Base-by-base conservation (phyloP, 495 filamentous ascomycete species). In the Penicillium goetzii region DNA sequence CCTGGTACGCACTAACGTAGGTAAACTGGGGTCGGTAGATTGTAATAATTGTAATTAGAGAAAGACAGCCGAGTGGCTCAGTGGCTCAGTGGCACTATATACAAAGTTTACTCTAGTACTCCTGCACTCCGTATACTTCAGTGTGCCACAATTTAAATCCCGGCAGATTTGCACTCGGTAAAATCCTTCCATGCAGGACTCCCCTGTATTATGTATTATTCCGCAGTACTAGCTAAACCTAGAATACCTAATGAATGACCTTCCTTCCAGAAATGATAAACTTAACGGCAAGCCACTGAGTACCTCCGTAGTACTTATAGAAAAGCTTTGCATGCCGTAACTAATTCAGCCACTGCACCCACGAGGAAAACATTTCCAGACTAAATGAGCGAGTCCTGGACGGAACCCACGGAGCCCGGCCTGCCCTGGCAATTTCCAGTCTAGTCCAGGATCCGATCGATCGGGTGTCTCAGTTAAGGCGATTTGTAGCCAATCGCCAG, bases 381-480 rank as follows among this genome's bases (percentile, higher is more conserved):
- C 41, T 4, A 23, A 23, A 28, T 11, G 12, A 12, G 47, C 47
- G 5, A 28, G 25, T 30, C 25, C 11, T 17, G 12, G 47, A 25
- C 47, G 47, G 47, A 51, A 51, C 14, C 25, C 6, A n/a, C 11
- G 47, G 47, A 51, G 25, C 2, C 47, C 23, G 12, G 25, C 30
- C 23, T 17, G 4, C 8, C 17, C 30, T n/a, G n/a, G n/a, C 17
- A 54, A 53, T 32, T 21, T 43, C 33, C 21, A 60, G 58, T 45
- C 58, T 19, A 32, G 26, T 33, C 58, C 30, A 49, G 26, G 17
- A 17, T 43, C 34, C 36, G 49, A 51, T 50, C 58, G 58, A 60
- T 60, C 49, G 21, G 17, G 15, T 60, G 58, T 60, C 58, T 60
- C 58, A 54, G 47, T 26, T 54, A 36, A 11, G 34, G 30, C 23